phyloP scores from a whole-genome alignment of 257 asterid species.

The Anisodus tanguticus region DNA sequence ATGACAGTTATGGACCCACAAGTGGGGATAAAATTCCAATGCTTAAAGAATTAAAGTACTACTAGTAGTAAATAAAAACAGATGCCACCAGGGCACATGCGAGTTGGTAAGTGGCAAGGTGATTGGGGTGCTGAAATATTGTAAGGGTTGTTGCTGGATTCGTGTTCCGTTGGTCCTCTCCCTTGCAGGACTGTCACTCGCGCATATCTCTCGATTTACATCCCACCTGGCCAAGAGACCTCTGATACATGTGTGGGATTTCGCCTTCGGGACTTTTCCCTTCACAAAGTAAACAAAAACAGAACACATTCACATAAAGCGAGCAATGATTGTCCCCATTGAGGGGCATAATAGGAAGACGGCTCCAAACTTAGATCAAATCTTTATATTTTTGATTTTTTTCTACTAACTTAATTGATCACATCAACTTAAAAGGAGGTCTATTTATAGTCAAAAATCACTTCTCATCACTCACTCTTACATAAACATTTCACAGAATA shows the following conservation, averaged over 20 bases:
- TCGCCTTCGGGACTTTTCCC: too few relatives aligned
- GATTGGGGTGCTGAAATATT: too few relatives aligned
- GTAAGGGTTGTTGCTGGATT: too few relatives aligned
- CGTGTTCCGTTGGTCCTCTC: too few relatives aligned
- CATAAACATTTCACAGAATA: neutral
- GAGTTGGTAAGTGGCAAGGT: too few relatives aligned
- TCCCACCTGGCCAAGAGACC: too few relatives aligned
- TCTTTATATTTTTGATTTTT: neutral
- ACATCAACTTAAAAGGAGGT: neutral
- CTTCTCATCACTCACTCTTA: neutral
- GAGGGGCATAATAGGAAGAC: slow-evolving; percentile 10
- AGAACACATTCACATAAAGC: neutral
- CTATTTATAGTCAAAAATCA: slow-evolving; percentile 36
- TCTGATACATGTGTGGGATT: too few relatives aligned
- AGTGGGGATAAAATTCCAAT: neutral
- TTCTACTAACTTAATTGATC: neutral
- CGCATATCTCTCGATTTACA: too few relatives aligned
- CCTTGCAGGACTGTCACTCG: too few relatives aligned
- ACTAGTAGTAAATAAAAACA: neutral
- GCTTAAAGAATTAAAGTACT: neutral
- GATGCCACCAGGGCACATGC: too few relatives aligned
- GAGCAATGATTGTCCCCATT: neutral
- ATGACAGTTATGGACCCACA: neutral
- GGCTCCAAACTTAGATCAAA: neutral
- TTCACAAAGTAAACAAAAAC: neutral